Evolutionary conservation across 2,329 filamentous ascomycete genomes (phyloP).

Genomic region (Penicillium rolfsii): DNA sequence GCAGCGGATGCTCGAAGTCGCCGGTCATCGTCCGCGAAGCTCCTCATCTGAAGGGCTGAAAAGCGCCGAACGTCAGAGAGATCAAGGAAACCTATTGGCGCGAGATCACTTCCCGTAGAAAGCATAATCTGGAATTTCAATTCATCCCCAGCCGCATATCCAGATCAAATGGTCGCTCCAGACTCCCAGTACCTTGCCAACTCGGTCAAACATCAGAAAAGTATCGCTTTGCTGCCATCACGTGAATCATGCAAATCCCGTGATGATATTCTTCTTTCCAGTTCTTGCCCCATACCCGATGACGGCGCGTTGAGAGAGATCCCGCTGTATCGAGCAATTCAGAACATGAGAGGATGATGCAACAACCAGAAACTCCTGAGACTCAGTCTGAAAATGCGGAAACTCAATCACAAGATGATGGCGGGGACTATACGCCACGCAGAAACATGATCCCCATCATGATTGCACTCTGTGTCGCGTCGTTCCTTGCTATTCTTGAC

Average conservation of each 20-base stretch:
- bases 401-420: not conserved
- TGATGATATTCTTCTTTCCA: not conserved
- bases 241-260: not conserved
- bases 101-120: not conserved
- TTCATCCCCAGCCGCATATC: not conserved
- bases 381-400: not conserved
- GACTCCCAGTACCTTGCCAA: not conserved
- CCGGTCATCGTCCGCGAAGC: not conserved
- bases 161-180: not conserved
- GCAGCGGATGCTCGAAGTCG: not conserved
- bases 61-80: not conserved
- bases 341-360: not conserved
- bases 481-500: conserved; percentile 35
- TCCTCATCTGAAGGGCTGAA: not conserved
- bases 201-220: not conserved
- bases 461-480: conserved; percentile 18
- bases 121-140: not conserved
- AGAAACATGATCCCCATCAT: conserved; percentile 18
- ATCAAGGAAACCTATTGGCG: not conserved
- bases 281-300: not conserved
- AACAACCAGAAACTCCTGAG: not conserved
- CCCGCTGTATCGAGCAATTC: not conserved
- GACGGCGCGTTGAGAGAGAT: not conserved
- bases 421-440: not conserved
- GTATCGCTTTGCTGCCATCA: not conserved